Percentiles rank a stretch among this genome's conserved stretches.
phyloP scores from a whole-genome alignment of 495 filamentous ascomycete genomes.

The Penicillium crystallinum region DNA sequence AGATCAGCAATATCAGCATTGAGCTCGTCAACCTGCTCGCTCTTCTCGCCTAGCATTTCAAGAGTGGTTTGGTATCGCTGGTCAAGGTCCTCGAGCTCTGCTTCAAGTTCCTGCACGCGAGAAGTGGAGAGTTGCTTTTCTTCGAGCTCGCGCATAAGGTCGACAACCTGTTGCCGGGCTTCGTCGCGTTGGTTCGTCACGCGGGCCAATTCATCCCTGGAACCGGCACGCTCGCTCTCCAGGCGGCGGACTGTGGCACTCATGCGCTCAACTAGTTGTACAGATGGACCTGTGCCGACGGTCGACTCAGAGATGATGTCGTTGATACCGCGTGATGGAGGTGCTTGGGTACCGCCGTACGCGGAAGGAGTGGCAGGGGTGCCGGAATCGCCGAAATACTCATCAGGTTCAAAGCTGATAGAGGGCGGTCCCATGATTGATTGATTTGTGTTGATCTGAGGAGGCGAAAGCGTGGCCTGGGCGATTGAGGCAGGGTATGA shows the following conservation, averaged over 20 bases:
- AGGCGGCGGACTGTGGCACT: conserved; percentile 83
- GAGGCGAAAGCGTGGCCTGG: conserved; percentile 32
- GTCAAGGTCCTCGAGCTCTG: conserved; percentile 52
- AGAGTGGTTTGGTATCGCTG: conserved; percentile 81
- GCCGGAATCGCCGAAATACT: conserved; percentile 55
- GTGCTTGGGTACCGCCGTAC: conserved; percentile 34
- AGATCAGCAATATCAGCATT: conserved; percentile 83
- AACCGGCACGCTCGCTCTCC: conserved; percentile 82
- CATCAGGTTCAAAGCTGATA: conserved; percentile 59
- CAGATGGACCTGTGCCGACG: conserved; percentile 81
- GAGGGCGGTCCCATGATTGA: conserved; percentile 50
- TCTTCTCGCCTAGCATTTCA: conserved; percentile 96
- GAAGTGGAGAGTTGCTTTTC: conserved; percentile 54
- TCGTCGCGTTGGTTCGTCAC: conserved; percentile 82
- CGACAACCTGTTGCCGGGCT: conserved; percentile 82
- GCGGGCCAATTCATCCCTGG: conserved; percentile 76
- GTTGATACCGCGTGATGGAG: conserved; percentile 58
- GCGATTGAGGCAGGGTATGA: conserved; percentile 38
- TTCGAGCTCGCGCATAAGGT: conserved; percentile 80
- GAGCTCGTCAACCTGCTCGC: conserved; percentile 87
- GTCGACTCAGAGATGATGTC: conserved; percentile 89
- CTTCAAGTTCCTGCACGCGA: conserved; percentile 60
- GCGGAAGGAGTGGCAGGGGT: conserved; percentile 60
- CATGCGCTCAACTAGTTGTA: conserved; percentile 97
- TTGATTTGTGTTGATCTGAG: conserved; percentile 28